A percentile compares a stretch with the other conserved stretches of the same genome.
Evolutionary conservation across 371 early-diverging fungal genomes (phyloP).

Genomic region (Sporodiniella umbellata): DNA sequence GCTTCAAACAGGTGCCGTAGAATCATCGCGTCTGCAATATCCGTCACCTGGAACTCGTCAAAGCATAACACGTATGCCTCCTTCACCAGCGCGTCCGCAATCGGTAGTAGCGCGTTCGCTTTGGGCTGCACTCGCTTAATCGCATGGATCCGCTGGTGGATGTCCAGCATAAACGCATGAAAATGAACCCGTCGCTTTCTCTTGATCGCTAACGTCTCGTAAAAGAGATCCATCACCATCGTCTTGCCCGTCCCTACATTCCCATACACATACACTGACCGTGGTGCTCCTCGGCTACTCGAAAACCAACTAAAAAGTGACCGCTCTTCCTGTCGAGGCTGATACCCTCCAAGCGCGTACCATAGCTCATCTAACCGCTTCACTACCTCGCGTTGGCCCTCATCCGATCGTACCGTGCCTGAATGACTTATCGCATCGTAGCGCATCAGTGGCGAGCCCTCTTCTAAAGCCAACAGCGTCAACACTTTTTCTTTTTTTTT

Average conservation of each 20-base stretch:
- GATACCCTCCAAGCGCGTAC: constrained; percentile 8
- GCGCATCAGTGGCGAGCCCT: constrained; percentile 11
- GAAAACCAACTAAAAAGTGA: background rate
- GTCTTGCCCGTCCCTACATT: constrained; percentile 92
- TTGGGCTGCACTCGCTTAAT: constrained; percentile 55
- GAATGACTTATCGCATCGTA: constrained; percentile 19
- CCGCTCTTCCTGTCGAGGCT: background rate
- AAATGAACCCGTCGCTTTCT: constrained; percentile 90
- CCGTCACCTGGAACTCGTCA: constrained; percentile 97
- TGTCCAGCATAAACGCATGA: constrained; percentile 93
- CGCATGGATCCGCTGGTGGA: constrained; percentile 82
- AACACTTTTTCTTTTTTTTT: too few species aligned
- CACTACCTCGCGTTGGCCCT: constrained; percentile 16
- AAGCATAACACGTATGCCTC: constrained; percentile 88
- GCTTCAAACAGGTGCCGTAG: constrained; percentile 79
- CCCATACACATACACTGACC: constrained; percentile 78
- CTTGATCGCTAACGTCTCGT: constrained; percentile 62
- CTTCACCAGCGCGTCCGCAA: constrained; percentile 78
- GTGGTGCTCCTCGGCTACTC: constrained; percentile 24
- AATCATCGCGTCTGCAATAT: constrained; percentile 97
- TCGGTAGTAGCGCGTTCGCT: constrained; percentile 70
- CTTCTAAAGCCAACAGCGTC: background rate
- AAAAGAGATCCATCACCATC: constrained; percentile 96
- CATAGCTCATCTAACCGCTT: constrained; percentile 19
- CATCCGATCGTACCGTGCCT: constrained; percentile 16